These are phyloP conservation scores for Thelonectria discophora DNA, from an alignment of 2,329 filamentous ascomycete genomes.

Conservation along the genomic window DNA sequence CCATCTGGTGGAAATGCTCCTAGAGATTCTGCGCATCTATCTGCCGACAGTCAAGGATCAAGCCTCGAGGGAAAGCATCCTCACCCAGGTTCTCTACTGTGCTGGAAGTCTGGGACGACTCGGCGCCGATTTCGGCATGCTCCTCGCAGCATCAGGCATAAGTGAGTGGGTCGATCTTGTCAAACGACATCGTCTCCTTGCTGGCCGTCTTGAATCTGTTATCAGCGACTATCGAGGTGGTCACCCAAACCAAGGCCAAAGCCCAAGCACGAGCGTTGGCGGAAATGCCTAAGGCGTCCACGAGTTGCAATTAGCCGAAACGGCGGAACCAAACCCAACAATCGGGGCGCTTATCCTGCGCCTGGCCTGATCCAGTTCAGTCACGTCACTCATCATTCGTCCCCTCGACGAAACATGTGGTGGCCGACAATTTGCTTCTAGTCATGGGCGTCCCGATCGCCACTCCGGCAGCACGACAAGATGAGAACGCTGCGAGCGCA, in stretches of 20 bases:
- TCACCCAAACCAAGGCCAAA: slow-evolving; percentile 23
- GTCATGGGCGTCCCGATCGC: slow-evolving; percentile 40
- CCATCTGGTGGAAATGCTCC: slow-evolving; percentile 82
- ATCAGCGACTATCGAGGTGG: slow-evolving; percentile 60
- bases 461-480: slow-evolving; percentile 33
- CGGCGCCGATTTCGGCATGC: slow-evolving; percentile 91
- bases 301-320: slow-evolving; percentile 35
- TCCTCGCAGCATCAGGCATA: slow-evolving; percentile 70
- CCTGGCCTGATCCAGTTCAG: slow-evolving; percentile 32
- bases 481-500: slow-evolving; percentile 30
- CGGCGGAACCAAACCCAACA: slow-evolving; percentile 33
- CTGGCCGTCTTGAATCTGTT: slow-evolving; percentile 78
- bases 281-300: slow-evolving; percentile 7
- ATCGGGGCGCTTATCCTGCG: slow-evolving; percentile 29
- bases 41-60: slow-evolving; percentile 84
- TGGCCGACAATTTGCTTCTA: slow-evolving; percentile 33
- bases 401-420: slow-evolving; percentile 31
- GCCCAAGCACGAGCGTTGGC: slow-evolving; percentile 20
- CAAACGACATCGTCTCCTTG: slow-evolving; percentile 85
- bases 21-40: slow-evolving; percentile 78
- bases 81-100: slow-evolving; percentile 94
- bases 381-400: slow-evolving; percentile 35
- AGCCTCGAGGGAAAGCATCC: slow-evolving; percentile 81
- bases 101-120: slow-evolving; percentile 89
- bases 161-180: slow-evolving; percentile 89